phyloP scores from a whole-genome alignment of 768 basidiomycete genomes.

The Lentinus brumalis region DNA sequence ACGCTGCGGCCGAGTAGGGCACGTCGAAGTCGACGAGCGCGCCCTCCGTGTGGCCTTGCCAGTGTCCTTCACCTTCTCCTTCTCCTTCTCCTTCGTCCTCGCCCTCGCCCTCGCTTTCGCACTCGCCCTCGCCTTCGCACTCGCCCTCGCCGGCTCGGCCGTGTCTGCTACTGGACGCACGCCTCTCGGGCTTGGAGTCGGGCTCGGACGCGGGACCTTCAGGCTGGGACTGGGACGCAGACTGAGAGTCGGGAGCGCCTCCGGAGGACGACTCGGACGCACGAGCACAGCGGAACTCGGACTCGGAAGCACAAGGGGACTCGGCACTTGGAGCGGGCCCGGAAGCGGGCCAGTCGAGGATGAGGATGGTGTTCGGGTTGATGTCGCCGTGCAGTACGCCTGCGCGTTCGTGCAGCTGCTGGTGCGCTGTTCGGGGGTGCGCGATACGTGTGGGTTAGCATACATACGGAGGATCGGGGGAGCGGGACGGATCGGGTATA shows the following conservation, averaged over 20 bases:
- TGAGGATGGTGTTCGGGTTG: constrained; percentile 6
- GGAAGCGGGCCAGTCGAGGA: background rate
- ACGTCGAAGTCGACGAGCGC: constrained; percentile 2
- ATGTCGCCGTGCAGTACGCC: constrained; percentile 3
- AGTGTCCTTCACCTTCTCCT: no score
- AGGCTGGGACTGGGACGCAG: background rate
- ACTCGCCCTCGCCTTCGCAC: no score
- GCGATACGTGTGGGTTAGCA: no score
- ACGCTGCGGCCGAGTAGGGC: background rate
- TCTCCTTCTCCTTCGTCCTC: no score
- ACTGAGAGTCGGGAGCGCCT: background rate
- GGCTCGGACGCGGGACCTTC: no score
- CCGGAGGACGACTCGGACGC: background rate
- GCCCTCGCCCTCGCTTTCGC: no score
- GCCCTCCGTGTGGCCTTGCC: background rate
- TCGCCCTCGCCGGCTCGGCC: no score
- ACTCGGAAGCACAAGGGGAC: background rate
- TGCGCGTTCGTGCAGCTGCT: background rate
- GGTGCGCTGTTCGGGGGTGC: background rate
- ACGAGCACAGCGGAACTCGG: background rate
- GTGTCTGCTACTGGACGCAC: no score
- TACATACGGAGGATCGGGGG: no score
- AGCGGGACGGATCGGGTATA: no score
- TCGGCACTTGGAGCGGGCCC: background rate
- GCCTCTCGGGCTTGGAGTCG: no score